phyloP scores from a whole-genome alignment of 371 early-diverging fungal genomes.

The Rhizopus stolonifer region DNA sequence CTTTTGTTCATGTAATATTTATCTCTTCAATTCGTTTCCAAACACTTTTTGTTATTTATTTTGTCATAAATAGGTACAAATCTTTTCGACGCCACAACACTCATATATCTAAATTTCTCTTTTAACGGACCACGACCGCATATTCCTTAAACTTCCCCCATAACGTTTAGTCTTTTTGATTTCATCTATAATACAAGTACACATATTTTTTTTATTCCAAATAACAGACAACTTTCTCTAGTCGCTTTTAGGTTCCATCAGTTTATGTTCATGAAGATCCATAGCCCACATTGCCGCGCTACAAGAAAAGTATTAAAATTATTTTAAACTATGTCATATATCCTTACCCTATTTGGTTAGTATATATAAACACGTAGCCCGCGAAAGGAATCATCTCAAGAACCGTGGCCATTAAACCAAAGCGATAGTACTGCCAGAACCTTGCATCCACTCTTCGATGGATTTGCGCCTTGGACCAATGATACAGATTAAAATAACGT shows the following conservation, averaged over 20 bases:
- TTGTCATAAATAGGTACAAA: no score
- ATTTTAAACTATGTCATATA: no score
- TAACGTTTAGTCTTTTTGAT: no score
- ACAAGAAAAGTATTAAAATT: neutral
- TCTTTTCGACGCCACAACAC: no score
- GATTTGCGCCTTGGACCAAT: conserved; percentile 28
- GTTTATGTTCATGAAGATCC: conserved; percentile 30
- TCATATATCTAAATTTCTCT: no score
- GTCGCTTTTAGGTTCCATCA: conserved; percentile 13
- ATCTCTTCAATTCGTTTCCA: no score
- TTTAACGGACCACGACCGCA: no score
- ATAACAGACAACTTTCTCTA: neutral
- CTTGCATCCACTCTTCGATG: conserved; percentile 30
- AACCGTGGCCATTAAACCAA: conserved; percentile 38
- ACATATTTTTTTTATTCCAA: neutral
- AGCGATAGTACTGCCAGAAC: conserved; percentile 40
- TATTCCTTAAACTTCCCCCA: no score
- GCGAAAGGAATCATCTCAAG: conserved; percentile 48
- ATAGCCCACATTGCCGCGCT: conserved; percentile 46
- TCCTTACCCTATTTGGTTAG: conserved; percentile 44
- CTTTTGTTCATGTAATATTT: no score
- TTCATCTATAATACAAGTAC: no score
- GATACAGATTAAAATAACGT: conserved; percentile 36
- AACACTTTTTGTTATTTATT: no score
- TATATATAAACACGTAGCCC: conserved; percentile 44